Evolutionary conservation across 257 asterid species (phyloP), one percentile per base, ranked within the genome.

Genomic region (Cordia subcordata): DNA sequence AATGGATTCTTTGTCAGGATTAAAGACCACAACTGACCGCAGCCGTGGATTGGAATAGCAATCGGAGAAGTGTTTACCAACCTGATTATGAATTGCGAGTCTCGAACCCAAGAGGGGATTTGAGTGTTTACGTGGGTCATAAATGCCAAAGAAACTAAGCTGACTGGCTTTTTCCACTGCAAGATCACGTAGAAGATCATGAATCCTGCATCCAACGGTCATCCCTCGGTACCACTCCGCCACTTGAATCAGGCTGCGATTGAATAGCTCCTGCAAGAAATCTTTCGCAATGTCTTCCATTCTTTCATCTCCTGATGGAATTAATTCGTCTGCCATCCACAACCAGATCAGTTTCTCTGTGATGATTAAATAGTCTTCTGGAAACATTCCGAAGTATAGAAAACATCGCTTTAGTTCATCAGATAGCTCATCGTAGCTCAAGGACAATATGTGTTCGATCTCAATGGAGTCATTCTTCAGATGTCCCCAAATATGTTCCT

Each of bases 121-220:
- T 42, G 38, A 33, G 14, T 49, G 13, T 0, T 50, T 61, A 11
- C 8, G 12, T 4, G 13, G 21, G 35, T n/a, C 15, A 33, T 27
- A 61, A 19, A 33, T 8, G 8, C 17, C 49, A 50, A 47, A 49
- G 9, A 61, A 13, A 11, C 17, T 61, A 6, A 49, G 9, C 38
- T 61, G 55, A 5, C 5, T 23, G 11, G 66, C 33, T 54, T 61
- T 35, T 49, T 33, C 8, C 12, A 49, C 18, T 3, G 49, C 37
- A 33, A 61, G 66, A 46, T 61, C 58, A 11, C 58, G 21, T 5
- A 49, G 58, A 46, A 61, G 1, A 61, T 61, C 66, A 13, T 61
- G 66, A 5, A 61, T 20, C 57, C 35, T 49, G n/a, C 66, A 61
- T 11, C 4, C 0, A 27, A 1, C 8, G 32, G 27, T 49, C 49